Percentiles rank a stretch among this genome's conserved stretches.
Conservation (phyloP, 257 asterid genomes). For the Solanum dulcamara region DNA sequence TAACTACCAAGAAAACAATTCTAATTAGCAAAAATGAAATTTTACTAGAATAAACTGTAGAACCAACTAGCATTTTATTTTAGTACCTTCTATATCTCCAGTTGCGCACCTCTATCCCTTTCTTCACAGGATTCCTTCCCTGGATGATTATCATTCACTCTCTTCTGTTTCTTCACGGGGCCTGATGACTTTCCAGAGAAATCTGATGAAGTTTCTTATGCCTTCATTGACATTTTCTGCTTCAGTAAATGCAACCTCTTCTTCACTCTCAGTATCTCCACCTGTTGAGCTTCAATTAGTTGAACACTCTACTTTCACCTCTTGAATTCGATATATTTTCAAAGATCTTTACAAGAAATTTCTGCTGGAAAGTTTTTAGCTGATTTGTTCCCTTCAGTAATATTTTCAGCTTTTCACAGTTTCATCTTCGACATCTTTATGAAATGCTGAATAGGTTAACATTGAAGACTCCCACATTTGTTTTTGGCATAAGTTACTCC, state of each 20-base stretch:
- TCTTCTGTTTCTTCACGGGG: neutral
- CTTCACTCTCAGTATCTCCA: neutral
- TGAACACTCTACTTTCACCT: neutral
- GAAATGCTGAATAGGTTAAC: neutral
- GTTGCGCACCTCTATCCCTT: neutral
- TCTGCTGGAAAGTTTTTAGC: neutral
- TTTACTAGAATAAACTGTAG: neutral
- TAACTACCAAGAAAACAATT: neutral
- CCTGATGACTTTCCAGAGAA: neutral
- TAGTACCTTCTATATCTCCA: neutral
- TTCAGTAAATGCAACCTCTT: neutral
- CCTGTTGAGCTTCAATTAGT: neutral
- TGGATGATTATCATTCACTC: neutral
- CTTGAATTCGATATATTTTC: neutral
- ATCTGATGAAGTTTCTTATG: neutral
- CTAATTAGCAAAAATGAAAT: neutral
- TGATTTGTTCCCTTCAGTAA: neutral
- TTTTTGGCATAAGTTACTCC: neutral
- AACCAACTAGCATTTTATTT: neutral
- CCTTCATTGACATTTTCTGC: neutral
- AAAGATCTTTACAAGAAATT: neutral
- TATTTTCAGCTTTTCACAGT: neutral
- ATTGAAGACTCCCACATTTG: neutral
- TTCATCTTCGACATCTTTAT: neutral
- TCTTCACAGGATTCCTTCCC: neutral